Percentiles rank a stretch among this genome's conserved stretches.
These are phyloP conservation scores for Trametes versicolor DNA, from an alignment of 1,284 basidiomycete genomes.

Conservation along the genomic window DNA sequence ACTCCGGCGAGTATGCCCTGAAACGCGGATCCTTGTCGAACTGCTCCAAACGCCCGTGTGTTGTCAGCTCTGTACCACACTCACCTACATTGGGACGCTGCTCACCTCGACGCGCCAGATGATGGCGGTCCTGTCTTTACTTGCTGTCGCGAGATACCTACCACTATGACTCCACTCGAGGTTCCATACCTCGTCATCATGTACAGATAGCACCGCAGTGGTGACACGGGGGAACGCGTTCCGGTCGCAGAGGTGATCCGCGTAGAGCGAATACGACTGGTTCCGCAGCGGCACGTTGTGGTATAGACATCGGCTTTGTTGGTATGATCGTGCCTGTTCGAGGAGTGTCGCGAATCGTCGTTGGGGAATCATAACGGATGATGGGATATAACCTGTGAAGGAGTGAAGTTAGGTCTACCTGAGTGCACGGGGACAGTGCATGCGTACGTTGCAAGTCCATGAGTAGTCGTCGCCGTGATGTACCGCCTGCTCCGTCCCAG, in stretches of 20 bases:
- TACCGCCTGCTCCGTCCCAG: constrained; percentile 91
- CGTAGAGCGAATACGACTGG: constrained; percentile 82
- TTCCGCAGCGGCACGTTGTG: constrained; percentile 74
- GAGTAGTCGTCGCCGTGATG: constrained; percentile 82
- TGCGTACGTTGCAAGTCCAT: constrained; percentile 83
- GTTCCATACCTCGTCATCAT: constrained; percentile 96
- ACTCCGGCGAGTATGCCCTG: constrained; percentile 68
- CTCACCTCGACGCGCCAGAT: constrained; percentile 89
- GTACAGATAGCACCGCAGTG: constrained; percentile 85
- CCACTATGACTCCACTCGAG: constrained; percentile 96
- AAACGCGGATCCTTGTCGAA: constrained; percentile 58
- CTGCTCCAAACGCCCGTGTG: constrained; percentile 42
- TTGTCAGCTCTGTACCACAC: constrained; percentile 11
- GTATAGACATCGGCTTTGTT: constrained; percentile 83
- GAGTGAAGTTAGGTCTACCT: constrained; percentile 16
- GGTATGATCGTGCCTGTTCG: constrained; percentile 86
- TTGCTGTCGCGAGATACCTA: constrained; percentile 84
- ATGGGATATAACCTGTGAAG: constrained; percentile 82
- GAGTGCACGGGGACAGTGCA: neutral
- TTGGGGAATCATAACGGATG: constrained; percentile 92
- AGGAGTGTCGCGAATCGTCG: constrained; percentile 88
- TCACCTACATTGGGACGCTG: constrained; percentile 21
- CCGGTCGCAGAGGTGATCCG: constrained; percentile 86
- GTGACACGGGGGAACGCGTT: constrained; percentile 87
- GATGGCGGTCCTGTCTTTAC: constrained; percentile 88